Base-by-base conservation (phyloP, 371 early-diverging fungal genomes). In the Circinella umbellata region DNA sequence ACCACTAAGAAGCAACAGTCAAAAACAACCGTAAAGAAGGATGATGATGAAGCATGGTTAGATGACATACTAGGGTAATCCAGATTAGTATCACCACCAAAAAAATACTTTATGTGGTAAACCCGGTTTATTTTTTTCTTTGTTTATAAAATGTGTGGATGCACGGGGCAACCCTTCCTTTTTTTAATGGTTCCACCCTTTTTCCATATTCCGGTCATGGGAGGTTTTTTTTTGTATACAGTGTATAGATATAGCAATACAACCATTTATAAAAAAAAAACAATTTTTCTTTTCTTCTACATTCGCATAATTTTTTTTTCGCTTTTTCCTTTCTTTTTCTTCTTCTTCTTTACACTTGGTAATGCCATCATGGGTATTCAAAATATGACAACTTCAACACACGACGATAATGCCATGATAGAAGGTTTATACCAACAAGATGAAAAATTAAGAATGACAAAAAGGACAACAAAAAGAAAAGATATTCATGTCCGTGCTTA, bases 21-120 rank as follows among this genome's bases (percentile, higher is more conserved):
- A 51, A 51, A 15, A 51, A 51, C 51, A n/a, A 51, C 51, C 1
- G 15, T 5, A 51, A 57, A 57, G 7, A 57, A 57, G 57, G 69
- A 71, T 5, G 77, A 79, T 17, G 82, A 81, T 61, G 80, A 84
- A 61, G 82, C 79, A 15, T 84, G 79, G 77, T 51, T 84, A 35
- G 85, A 84, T 68, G 85, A 82, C 36, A 63, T 84, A 6, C 64
- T 84, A 35, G 78, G 73, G 15, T 51, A 3, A 51, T 64, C 65
- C 72, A 68, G 61, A 38, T 42, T 42, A 42, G 9, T 42, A 42
- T 11, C 11, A 42, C 42, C 42, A 42, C 11, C 0, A 42, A 11
- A 42, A 11, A 42, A 42, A 42, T 1, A 42, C 42, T 11, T 9
- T 11, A 42, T 9, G 42, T 42, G 42, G 42, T 42, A 42, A 42